Conservation (phyloP, 768 basidiomycete genomes). For the Boletellus ananiceps region DNA sequence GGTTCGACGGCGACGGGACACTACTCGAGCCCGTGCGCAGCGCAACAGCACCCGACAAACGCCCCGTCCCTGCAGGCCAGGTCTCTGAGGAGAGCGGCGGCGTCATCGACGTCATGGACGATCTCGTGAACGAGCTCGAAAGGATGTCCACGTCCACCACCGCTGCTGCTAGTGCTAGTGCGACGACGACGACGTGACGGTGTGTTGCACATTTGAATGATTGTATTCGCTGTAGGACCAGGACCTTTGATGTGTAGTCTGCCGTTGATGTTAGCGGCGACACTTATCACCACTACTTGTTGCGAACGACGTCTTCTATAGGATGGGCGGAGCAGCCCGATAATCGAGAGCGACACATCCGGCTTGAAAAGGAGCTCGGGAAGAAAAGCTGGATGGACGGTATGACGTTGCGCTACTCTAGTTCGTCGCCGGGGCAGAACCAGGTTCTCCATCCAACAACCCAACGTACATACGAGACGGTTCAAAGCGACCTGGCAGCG, state of each 20-base stretch:
- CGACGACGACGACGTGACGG: neutral
- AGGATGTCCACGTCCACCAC: constrained; percentile 43
- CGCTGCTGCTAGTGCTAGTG: neutral
- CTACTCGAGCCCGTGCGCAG: constrained; percentile 37
- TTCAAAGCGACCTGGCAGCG: too few relatives aligned
- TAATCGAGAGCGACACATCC: too few relatives aligned
- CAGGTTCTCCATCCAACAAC: too few relatives aligned
- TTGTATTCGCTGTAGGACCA: neutral
- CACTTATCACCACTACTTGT: too few relatives aligned
- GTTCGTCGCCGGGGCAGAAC: neutral
- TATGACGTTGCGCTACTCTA: neutral
- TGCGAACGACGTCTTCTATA: too few relatives aligned
- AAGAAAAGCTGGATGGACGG: neutral
- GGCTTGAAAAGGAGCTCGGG: too few relatives aligned
- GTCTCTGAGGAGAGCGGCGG: constrained; percentile 3
- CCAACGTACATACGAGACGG: too few relatives aligned
- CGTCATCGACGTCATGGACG: constrained; percentile 65
- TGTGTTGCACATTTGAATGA: neutral
- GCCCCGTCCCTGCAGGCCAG: neutral
- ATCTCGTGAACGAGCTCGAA: constrained; percentile 77
- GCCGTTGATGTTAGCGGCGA: too few relatives aligned
- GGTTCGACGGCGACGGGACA: constrained; percentile 65
- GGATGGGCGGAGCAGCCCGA: too few relatives aligned
- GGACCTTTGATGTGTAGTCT: neutral
- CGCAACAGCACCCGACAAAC: constrained; percentile 13